Percentiles rank a stretch among this genome's conserved stretches.
phyloP scores from a whole-genome alignment of 2,329 filamentous ascomycete species.

The Verticillium tricorpus region DNA sequence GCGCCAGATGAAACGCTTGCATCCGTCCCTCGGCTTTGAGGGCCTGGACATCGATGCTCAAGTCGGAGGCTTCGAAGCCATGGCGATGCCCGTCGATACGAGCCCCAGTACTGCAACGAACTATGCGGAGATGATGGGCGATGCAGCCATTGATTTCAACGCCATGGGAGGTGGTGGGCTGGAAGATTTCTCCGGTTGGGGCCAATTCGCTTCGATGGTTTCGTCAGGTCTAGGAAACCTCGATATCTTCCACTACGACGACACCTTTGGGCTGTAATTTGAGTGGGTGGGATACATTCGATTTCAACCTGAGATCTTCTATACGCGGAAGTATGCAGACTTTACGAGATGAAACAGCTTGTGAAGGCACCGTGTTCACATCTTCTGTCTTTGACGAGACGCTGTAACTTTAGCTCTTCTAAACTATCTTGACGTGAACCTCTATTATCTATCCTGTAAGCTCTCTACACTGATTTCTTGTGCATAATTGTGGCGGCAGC shows the following conservation, averaged over 20 bases:
- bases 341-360: no score
- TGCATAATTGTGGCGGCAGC: constrained; percentile 35
- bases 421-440: no score
- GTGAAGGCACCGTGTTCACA: no score
- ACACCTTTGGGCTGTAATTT: constrained; percentile 1
- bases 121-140: neutral
- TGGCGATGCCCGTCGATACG: neutral
- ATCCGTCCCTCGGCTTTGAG: neutral
- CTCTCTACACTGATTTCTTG: neutral
- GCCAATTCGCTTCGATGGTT: constrained; percentile 13
- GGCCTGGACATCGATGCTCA: neutral
- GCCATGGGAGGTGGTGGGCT: neutral
- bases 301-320: no score
- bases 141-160: neutral
- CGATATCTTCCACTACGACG: neutral
- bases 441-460: neutral
- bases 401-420: no score
- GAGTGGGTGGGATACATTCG: no score
- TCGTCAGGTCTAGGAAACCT: constrained; percentile 1
- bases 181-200: constrained; percentile 11
- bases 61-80: neutral
- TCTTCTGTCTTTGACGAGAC: no score
- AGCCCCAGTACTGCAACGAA: neutral
- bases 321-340: no score
- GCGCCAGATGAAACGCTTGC: constrained; percentile 7